Base-by-base conservation (phyloP, 257 asterid species). In the Plantago ovata region DNA sequence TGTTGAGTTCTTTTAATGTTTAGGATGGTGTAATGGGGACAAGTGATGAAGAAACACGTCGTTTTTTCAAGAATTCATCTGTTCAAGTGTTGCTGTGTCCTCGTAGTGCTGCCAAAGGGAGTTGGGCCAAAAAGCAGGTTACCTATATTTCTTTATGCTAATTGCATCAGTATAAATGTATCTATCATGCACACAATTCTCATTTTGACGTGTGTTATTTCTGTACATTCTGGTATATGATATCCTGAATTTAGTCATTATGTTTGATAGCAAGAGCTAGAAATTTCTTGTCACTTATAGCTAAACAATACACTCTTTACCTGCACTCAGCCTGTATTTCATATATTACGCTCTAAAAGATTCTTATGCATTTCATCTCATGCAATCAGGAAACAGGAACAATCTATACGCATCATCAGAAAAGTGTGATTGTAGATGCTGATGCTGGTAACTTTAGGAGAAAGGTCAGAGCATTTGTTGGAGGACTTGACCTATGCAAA, bases 361-460 rank as follows among this genome's bases (percentile, higher is more conserved):
- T 12, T 32, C 42, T 61, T 38, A 21, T 52, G 57, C 24, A 1
- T 10, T 18, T 41, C 49, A 44, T 21, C 14, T 65, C 66, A 62
- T 67, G 53, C 60, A 62, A 38, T 64, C 89, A 89, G 95, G 95
- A 89, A 81, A 80, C 83, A 14, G 95, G 88, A 63, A 80, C 86
- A 14, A 86, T 89, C 67, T 89, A 86, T 72, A 86, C 97, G 43
- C 97, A 89, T 75, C 97, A 89, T 71, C 97, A 89, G 72, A 89
- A 89, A 70, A 84, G 89, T 43, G 95, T 89, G 46, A 86, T 89
- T 56, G 82, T 89, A 44, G 97, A 89, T 77, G 87, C 86, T 14
- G 92, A 89, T 78, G 97, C 92, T 7, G 92, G 88, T 20, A 74
- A 80, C 36, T 60, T 50, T 63, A 72, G 74, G 80, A 86, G 95